Evolutionary conservation across 148 eudicot species (phyloP).

Genomic region (Polygonum maritimum): DNA sequence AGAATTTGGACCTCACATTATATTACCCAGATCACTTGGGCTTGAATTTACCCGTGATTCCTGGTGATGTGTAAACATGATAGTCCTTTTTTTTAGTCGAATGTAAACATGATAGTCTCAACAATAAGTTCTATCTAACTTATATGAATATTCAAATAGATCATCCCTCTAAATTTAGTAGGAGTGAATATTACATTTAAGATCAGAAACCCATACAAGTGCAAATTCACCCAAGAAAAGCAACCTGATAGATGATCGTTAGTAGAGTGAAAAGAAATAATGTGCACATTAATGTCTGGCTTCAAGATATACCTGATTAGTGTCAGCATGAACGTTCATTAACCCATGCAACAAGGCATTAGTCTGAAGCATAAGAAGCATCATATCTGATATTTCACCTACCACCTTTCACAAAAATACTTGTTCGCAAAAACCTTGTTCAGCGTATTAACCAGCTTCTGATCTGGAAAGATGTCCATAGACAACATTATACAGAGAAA

Average conservation of each 20-base stretch:
- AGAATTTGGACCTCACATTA: no score
- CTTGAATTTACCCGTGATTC: no score
- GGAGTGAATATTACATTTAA: no score
- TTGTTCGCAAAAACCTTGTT: constrained; percentile 19
- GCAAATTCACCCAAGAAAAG: not conserved
- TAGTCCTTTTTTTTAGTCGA: no score
- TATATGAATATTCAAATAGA: no score
- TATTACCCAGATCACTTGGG: no score
- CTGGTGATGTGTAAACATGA: no score
- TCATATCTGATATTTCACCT: constrained; percentile 17
- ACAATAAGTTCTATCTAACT: no score
- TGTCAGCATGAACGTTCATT: not conserved
- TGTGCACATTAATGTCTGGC: not conserved
- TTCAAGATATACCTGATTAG: not conserved
- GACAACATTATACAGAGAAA: constrained; percentile 55
- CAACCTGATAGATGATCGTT: constrained; percentile 14
- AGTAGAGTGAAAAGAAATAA: not conserved
- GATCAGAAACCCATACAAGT: no score
- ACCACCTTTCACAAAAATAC: no score
- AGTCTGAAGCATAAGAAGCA: constrained; percentile 14
- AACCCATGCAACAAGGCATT: not conserved
- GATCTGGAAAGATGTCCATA: constrained; percentile 44
- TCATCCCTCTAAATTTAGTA: no score
- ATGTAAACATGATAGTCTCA: no score
- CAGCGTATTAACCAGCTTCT: constrained; percentile 34